Evolutionary conservation across 768 basidiomycete species (phyloP).

Genomic region (Lentinus tigrinus): DNA sequence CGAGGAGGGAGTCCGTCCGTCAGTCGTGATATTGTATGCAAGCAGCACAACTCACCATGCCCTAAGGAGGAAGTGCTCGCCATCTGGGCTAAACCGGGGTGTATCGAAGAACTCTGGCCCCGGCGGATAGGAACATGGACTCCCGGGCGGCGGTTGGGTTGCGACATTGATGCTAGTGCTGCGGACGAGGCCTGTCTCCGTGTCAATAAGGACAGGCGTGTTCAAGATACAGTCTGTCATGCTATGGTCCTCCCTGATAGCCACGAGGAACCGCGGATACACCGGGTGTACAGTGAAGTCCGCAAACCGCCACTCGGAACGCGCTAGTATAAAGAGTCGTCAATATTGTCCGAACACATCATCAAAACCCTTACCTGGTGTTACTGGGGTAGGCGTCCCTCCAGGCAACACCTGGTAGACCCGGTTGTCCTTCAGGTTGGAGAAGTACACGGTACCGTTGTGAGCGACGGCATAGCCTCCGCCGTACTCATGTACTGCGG

Average conservation of each 20-base stretch:
- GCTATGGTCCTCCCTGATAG: conserved; percentile 70
- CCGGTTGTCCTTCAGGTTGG: conserved; percentile 48
- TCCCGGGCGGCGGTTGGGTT: conserved; percentile 44
- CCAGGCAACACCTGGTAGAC: conserved; percentile 43
- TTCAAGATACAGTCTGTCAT: conserved; percentile 50
- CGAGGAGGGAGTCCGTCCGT: too few relatives aligned
- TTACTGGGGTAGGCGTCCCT: conserved; percentile 44
- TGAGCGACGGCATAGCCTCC: conserved; percentile 56
- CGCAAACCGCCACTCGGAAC: conserved; percentile 46
- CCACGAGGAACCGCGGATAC: conserved; percentile 49
- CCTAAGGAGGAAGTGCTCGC: conserved; percentile 53
- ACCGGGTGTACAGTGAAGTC: conserved; percentile 56
- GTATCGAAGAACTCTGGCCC: conserved; percentile 26
- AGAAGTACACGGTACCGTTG: conserved; percentile 52
- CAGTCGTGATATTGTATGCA: not conserved
- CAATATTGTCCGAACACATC: too few relatives aligned
- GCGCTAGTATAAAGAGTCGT: not conserved
- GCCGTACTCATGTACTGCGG: conserved; percentile 59
- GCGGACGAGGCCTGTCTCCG: conserved; percentile 38
- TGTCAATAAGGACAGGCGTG: conserved; percentile 55
- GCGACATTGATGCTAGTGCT: conserved; percentile 51
- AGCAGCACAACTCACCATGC: conserved; percentile 43
- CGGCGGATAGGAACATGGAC: too few relatives aligned
- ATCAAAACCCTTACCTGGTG: conserved; percentile 46
- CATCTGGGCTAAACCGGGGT: conserved; percentile 58